Base-by-base conservation (phyloP, 2,329 filamentous ascomycete genomes). In the Venturia aucupariae region DNA sequence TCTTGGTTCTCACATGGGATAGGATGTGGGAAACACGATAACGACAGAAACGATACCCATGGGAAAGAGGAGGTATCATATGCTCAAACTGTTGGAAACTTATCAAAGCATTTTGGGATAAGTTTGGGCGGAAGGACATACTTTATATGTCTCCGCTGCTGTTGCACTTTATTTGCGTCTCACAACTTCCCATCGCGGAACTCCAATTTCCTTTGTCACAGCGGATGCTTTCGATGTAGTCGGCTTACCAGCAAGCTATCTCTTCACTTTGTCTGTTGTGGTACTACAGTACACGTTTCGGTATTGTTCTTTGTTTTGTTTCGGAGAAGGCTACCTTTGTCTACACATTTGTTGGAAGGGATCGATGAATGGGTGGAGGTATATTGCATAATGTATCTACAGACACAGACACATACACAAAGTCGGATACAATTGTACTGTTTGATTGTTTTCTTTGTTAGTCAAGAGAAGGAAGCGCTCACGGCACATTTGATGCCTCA, bases 351-450 rank as follows among this genome's bases (percentile, higher is more conserved):
- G 8, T 24, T 48, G 17, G 15, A 4, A 42, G 17, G 41, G n/a
- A 24, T n/a, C 19, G 10, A 10, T 48, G 44, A n/a, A 48, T 48
- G 44, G 10, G 22, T 10, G 46, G 46, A 15, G 27, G 5, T 30
- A 13, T 54, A 57, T 57, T 57, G 51, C 51, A 38, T 57, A 57
- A 57, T 57, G 51, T 57, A 38, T 57, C 51, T 57, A 57, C 51
- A 57, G 30, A 57, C 51, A 27, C 4, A 48, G n/a, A 22, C n/a
- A 55, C 30, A 54, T 54, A 57, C 30, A 57, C 19, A 57, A 32
- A 57, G 51, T 35, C 17, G 30, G 51, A 32, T 35, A 57, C 22
- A 6, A 13, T 57, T 35, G 30, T 32, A n/a, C 35, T n/a, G 19
- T 35, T 57, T 11, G 42, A 6, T 44, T 41, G 13, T 48, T 24